phyloP scores from a whole-genome alignment of 2,329 filamentous ascomycete genomes.

The Fusarium sarcochroum region DNA sequence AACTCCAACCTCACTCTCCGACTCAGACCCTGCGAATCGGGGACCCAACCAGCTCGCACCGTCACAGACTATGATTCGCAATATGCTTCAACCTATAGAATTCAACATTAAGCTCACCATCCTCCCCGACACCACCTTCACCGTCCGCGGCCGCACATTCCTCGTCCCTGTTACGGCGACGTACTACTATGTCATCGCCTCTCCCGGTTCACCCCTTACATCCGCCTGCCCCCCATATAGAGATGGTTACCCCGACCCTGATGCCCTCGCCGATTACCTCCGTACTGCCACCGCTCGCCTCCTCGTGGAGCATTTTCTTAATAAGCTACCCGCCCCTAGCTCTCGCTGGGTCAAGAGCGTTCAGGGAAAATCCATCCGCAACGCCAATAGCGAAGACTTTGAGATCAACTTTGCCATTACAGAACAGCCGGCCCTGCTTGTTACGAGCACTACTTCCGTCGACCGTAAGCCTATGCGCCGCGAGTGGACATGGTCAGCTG shows the following conservation, averaged over 20 bases:
- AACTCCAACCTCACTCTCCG: constrained; percentile 49
- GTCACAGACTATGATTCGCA: constrained; percentile 62
- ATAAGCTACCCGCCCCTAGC: constrained; percentile 34
- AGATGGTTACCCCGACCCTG: constrained; percentile 61
- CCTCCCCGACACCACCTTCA: constrained; percentile 59
- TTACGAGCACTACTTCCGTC: constrained; percentile 40
- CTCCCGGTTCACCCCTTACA: constrained; percentile 55
- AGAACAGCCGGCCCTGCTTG: constrained; percentile 38
- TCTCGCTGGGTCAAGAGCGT: constrained; percentile 51
- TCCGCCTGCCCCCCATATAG: constrained; percentile 59
- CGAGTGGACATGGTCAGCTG: constrained; percentile 52
- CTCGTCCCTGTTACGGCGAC: constrained; percentile 61
- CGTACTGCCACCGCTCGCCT: constrained; percentile 59
- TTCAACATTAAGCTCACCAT: constrained; percentile 62
- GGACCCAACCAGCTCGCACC: constrained; percentile 56
- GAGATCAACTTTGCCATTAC: constrained; percentile 53
- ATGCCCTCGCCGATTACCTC: constrained; percentile 63
- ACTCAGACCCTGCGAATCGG: constrained; percentile 47
- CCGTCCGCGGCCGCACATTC: constrained; percentile 61
- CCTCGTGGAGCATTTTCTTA: constrained; percentile 55
- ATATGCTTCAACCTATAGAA: constrained; percentile 58
- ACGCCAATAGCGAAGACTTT: constrained; percentile 46
- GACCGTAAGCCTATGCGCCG: constrained; percentile 30
- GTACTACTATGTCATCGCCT: constrained; percentile 60
- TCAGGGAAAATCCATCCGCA: constrained; percentile 53